These are phyloP conservation scores for Diaporthe australafricana DNA, from an alignment of 2,329 filamentous ascomycete species.

Conservation along the genomic window DNA sequence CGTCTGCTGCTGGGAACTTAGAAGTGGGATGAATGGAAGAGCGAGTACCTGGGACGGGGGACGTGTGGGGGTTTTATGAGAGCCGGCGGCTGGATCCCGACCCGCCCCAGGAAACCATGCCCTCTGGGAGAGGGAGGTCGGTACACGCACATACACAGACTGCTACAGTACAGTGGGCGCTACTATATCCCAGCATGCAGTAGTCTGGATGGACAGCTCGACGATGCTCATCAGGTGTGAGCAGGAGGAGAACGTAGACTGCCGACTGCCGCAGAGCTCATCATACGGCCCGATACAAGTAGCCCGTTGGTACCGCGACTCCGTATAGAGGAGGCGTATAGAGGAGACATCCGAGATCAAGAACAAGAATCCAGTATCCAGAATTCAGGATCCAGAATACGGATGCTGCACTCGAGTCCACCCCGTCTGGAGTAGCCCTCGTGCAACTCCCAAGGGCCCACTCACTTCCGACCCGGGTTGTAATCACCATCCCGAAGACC, in stretches of 20 bases:
- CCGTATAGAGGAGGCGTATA: too few relatives aligned
- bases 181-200: slow-evolving; percentile 31
- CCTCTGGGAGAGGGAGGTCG: slow-evolving; percentile 14
- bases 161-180: slow-evolving; percentile 14
- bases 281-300: neutral
- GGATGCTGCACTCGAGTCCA: slow-evolving; percentile 9
- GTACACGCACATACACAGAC: slow-evolving; percentile 1
- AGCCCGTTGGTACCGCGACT: too few relatives aligned
- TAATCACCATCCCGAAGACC: slow-evolving; percentile 17
- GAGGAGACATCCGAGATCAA: too few relatives aligned
- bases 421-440: slow-evolving; percentile 22
- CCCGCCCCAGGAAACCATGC: slow-evolving; percentile 25
- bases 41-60: slow-evolving; percentile 33
- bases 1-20: slow-evolving; percentile 30
- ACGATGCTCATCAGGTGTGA: neutral
- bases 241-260: neutral
- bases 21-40: slow-evolving; percentile 36
- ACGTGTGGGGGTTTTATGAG: slow-evolving; percentile 36
- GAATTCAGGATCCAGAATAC: neutral
- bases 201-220: slow-evolving; percentile 11
- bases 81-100: slow-evolving; percentile 17
- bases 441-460: slow-evolving; percentile 7
- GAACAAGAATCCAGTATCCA: too few relatives aligned
- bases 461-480: slow-evolving; percentile 26
- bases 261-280: slow-evolving; percentile 14